Evolutionary conservation across 148 eudicot genomes (phyloP).

Genomic region (Gaultheria prostrata): DNA sequence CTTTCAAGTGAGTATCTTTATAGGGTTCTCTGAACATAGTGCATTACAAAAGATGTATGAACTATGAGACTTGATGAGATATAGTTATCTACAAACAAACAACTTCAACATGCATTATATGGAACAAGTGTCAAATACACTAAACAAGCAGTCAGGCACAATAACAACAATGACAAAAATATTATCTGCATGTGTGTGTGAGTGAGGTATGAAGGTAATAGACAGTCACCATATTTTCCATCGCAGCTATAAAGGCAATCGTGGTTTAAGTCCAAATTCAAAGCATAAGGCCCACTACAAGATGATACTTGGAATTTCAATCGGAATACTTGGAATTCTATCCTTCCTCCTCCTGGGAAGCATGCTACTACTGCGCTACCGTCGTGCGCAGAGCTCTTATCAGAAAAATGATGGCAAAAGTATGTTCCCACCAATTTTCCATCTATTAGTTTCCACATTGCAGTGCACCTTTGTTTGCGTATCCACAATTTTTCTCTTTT

Average conservation of each 20-base stretch:
- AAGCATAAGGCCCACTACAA: slow-evolving; percentile 31
- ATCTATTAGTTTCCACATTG: background rate
- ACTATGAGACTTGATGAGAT: background rate
- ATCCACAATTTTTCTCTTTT: slow-evolving; percentile 18
- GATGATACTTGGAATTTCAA: slow-evolving; percentile 51
- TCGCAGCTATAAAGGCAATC: slow-evolving; percentile 75
- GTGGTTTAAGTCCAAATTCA: slow-evolving; percentile 47
- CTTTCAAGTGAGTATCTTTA: slow-evolving; percentile 58
- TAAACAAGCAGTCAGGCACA: background rate
- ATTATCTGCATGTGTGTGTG: background rate
- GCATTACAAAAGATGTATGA: background rate
- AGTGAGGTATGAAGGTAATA: background rate
- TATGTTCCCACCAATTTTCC: slow-evolving; percentile 19
- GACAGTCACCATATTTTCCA: slow-evolving; percentile 7
- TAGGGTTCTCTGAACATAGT: background rate
- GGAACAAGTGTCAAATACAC: background rate
- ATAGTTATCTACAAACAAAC: background rate
- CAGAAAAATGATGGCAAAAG: slow-evolving; percentile 51
- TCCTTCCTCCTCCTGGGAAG: slow-evolving; percentile 42
- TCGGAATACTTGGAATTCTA: slow-evolving; percentile 50
- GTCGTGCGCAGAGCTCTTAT: slow-evolving; percentile 40
- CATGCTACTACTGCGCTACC: slow-evolving; percentile 41
- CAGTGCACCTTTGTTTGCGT: background rate
- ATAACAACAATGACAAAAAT: background rate
- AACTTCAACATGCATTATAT: background rate